Base-by-base conservation (phyloP, 345 rosid species). In the Punica granatum region DNA sequence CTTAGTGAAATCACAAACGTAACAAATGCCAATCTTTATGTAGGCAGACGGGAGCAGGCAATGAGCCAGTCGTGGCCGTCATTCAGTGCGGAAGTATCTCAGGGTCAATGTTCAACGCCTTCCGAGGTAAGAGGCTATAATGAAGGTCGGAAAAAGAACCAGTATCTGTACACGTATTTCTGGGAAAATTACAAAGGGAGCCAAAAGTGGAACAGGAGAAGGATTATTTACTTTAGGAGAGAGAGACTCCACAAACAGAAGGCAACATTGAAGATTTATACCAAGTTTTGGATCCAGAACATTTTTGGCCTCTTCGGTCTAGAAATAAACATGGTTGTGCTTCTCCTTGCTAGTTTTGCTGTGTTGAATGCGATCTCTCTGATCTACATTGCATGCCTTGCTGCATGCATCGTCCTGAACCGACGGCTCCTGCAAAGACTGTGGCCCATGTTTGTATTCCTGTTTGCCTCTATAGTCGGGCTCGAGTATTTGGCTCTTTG, bases 271-370 rank as follows among this genome's bases (percentile, higher is more conserved):
- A 78, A 70, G 74, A 41, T 72, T 37, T 78, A 65, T 42, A 7
- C 74, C 39, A 78, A 69, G 71, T 76, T 73, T 63, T 78, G 78
- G 78, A 72, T 76, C 18, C 82, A 81, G 74, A 78, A 78, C 48
- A 72, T 76, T 63, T 78, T 78, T 68, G 76, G 75, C 70, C 69
- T 81, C 59, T 81, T 73, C 23, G 85, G 85, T 53, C 82, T 78
- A 28, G 85, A 81, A 76, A 78, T 81, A 34, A 81, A 76, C 54
- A 81, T 78, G 85, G 74, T 76, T 42, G 80, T 67, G n/a, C 70
- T 81, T 35, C 78, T 78, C 71, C 76, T 81, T 41, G 82, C 82
- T 63, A 78, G 85, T 72, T 81, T 78, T 60, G 80, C 80, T 14
- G 78, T 81, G 73, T 76, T 81, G 34, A 81, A 81, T 72, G 70